Evolutionary conservation across 1,284 basidiomycete species (phyloP), one percentile per base, ranked within the genome.

Genomic region (Porodaedalea pini): DNA sequence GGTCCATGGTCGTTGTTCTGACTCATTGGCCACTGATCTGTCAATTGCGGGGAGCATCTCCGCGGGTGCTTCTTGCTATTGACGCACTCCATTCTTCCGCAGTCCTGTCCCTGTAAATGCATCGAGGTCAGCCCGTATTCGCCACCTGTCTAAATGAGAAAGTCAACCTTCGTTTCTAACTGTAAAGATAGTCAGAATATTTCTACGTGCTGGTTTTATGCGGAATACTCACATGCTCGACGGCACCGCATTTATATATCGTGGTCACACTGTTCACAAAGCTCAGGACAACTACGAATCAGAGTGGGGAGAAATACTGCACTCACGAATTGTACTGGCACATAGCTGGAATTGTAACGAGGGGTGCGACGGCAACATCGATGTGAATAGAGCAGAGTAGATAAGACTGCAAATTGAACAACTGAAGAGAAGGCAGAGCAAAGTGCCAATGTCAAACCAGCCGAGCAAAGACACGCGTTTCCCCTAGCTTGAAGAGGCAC

Each of bases 251-350:
- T 31, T 45, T 31, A 19, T 49, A 40, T 17, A 56, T 32, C 8
- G 39, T 17, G 6, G 34, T 56, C 27, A 39, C 34, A 21, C 45
- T 55, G 10, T 15, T 2, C 34, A 41, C 10, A 27, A 37, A 13
- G n/a, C 29, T 36, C 17, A 17, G 25, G 3, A 4, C 2, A 6
- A 15, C 25, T 53, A n/a, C 21, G 25, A 17, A 17, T n/a, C 2
- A 21, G 3, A 23, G 15, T 8, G 7, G 32, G 25, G 23, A 25
- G 4, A 13, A 8, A 15, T 10, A 10, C 2, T 13, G 8, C 10
- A 54, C 54, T 56, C 34, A 56, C 54, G 45, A 56, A 4, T 40
- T 27, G 11, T 39, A 56, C 0, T 3, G 43, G 40, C 54, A 56
- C 54, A 56, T 56, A 17, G 19, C 19, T 31, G 15, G 25, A 31